Percentiles rank a stretch among this genome's conserved stretches.
phyloP scores from a whole-genome alignment of 257 asterid species.

The Solanum pennellii region DNA sequence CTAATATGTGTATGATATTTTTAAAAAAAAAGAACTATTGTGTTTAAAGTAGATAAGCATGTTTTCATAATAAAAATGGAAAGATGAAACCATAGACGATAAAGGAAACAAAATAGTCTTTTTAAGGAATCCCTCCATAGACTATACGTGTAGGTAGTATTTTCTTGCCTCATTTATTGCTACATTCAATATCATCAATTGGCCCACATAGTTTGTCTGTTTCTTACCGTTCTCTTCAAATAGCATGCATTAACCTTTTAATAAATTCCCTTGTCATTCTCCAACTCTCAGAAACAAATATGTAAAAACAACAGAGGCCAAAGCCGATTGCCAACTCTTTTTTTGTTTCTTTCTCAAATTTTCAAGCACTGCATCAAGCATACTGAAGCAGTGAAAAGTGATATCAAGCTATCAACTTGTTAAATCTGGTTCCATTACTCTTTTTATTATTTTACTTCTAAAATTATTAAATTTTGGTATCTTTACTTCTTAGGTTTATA shows the following conservation, averaged over 20 bases:
- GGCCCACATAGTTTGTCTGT: neutral
- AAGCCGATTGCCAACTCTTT: neutral
- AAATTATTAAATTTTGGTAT: neutral
- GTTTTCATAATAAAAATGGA: neutral
- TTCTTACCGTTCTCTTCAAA: neutral
- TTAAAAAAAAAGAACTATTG: neutral
- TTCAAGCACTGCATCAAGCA: neutral
- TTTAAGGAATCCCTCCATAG: neutral
- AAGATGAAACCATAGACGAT: neutral
- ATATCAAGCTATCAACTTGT: neutral
- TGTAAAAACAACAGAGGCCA: neutral
- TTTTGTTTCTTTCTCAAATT: neutral
- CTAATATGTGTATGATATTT: neutral
- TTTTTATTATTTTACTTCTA: neutral
- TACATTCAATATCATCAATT: neutral
- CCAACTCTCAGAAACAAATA: neutral
- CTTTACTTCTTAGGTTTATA: neutral
- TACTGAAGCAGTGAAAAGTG: neutral
- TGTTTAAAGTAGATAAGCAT: neutral
- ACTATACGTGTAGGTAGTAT: neutral
- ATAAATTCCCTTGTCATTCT: neutral
- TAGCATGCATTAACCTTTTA: neutral
- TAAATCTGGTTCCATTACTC: neutral
- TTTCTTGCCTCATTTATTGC: neutral
- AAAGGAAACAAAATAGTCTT: neutral